phyloP scores from a whole-genome alignment of 176 grass and related monocot genomes.

The Urochloa ruziziensis region DNA sequence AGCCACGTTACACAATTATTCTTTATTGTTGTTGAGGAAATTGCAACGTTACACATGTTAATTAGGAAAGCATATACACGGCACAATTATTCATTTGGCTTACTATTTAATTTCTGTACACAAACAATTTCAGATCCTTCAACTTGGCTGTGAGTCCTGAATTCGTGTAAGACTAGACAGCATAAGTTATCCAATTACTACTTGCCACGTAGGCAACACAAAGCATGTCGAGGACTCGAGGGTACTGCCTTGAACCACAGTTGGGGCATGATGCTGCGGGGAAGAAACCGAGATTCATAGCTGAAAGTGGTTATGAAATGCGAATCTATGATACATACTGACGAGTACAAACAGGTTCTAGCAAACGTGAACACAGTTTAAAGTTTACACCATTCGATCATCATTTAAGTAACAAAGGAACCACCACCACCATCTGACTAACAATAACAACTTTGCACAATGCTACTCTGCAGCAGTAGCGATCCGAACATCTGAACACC shows the following conservation, averaged over 20 bases:
- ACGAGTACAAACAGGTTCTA: not conserved
- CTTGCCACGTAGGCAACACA: not conserved
- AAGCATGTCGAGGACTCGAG: not conserved
- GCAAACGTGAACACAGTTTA: not conserved
- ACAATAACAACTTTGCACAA: slow-evolving; percentile 21
- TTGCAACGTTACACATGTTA: too few species aligned
- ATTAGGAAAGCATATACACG: too few species aligned
- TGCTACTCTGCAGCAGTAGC: not conserved
- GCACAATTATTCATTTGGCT: too few species aligned
- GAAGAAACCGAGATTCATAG: not conserved
- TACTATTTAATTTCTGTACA: too few species aligned
- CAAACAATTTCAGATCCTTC: too few species aligned
- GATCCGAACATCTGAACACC: not conserved
- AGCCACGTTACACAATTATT: too few species aligned
- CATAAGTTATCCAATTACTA: not conserved
- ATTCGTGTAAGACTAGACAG: not conserved
- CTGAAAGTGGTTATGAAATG: not conserved
- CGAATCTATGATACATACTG: slow-evolving; percentile 6
- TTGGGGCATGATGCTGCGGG: not conserved
- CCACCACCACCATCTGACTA: not conserved
- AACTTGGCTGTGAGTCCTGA: not conserved
- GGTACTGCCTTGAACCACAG: not conserved
- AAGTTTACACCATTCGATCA: slow-evolving; percentile 5
- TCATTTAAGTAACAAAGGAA: not conserved
- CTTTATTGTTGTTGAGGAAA: too few species aligned